These are phyloP conservation scores for Moesziomyces parantarcticus DNA, from an alignment of 1,284 basidiomycete species.

Conservation along the genomic window DNA sequence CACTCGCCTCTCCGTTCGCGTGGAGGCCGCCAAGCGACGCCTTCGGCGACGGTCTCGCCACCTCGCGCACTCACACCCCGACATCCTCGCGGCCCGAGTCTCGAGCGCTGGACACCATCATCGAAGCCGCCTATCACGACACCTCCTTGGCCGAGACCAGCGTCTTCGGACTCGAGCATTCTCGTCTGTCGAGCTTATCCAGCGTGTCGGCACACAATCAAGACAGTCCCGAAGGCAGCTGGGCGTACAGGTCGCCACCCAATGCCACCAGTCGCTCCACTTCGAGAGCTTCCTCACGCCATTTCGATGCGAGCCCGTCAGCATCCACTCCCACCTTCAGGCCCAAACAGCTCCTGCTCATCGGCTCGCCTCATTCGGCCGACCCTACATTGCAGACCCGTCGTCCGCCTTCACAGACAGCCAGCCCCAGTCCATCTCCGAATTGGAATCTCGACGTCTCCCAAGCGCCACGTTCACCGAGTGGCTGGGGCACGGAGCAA, in stretches of 20 bases:
- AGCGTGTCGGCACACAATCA: not conserved
- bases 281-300: conserved; percentile 4
- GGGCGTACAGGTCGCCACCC: not conserved
- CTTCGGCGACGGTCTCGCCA: not conserved
- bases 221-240: not conserved
- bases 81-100: conserved; percentile 9
- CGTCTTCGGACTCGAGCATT: conserved; percentile 8
- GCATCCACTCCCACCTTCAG: conserved; percentile 3
- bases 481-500: not conserved
- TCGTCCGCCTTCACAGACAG: not conserved
- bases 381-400: too few relatives aligned
- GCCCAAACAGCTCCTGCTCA: conserved; percentile 17
- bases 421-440: not conserved
- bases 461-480: not conserved
- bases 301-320: not conserved
- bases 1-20: not conserved
- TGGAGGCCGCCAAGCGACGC: not conserved
- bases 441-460: not conserved
- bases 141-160: conserved; percentile 6
- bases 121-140: conserved; percentile 12
- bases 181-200: conserved; percentile 8
- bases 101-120: conserved; percentile 10
- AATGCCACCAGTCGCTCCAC: not conserved
- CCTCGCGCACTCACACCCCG: not conserved
- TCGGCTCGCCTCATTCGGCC: not conserved